Evolutionary conservation across 1,284 basidiomycete species (phyloP).

Genomic region (Rhodotorula sp.): DNA sequence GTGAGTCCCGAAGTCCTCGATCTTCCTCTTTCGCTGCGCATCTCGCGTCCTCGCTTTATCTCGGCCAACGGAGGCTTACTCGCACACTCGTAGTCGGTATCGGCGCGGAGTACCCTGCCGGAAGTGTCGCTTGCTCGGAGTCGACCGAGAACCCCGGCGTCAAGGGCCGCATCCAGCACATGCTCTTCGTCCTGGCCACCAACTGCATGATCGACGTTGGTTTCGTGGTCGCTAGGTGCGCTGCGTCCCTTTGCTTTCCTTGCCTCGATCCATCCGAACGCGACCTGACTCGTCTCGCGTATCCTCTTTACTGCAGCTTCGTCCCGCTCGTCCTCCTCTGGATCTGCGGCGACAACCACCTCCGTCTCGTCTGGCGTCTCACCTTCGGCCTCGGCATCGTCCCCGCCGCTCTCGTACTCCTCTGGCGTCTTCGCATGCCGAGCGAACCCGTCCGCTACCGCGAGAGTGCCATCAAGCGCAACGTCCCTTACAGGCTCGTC

Average conservation of each 20-base stretch:
- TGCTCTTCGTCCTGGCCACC: constrained; percentile 80
- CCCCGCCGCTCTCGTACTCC: constrained; percentile 73
- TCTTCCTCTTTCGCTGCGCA: constrained; percentile 38
- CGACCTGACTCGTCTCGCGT: background rate
- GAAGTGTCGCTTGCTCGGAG: constrained; percentile 86
- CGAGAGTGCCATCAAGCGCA: constrained; percentile 68
- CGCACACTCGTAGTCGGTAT: background rate
- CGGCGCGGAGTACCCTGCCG: constrained; percentile 58
- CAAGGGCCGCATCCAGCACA: constrained; percentile 72
- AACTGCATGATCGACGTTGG: constrained; percentile 75
- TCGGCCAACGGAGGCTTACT: no score
- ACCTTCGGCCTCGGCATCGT: constrained; percentile 83
- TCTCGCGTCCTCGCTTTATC: background rate
- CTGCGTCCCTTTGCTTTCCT: no score
- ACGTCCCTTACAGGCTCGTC: constrained; percentile 74
- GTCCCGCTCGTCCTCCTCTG: constrained; percentile 79
- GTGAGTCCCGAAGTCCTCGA: constrained; percentile 54
- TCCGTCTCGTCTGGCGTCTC: constrained; percentile 81
- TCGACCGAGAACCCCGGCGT: constrained; percentile 77
- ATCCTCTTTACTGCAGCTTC: constrained; percentile 51
- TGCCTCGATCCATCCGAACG: no score
- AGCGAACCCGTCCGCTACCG: constrained; percentile 69
- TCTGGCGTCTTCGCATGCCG: constrained; percentile 79
- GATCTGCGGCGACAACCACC: constrained; percentile 80
- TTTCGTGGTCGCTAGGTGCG: constrained; percentile 63